phyloP scores from a whole-genome alignment of 2,329 filamentous ascomycete genomes.

The Cladophialophora psammophila region DNA sequence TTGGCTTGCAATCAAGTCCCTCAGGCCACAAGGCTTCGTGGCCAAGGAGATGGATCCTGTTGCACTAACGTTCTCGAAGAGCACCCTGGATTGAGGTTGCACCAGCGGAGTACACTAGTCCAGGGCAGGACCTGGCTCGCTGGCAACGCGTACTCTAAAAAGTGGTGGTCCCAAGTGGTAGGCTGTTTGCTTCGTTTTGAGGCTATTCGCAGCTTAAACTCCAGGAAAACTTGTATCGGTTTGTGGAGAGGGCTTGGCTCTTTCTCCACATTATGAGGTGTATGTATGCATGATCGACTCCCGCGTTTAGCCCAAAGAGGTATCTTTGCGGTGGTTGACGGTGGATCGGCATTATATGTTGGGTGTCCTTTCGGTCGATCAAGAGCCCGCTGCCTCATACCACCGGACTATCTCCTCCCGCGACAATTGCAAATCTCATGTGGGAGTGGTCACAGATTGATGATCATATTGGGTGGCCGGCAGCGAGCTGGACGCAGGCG shows the following conservation, averaged over 20 bases:
- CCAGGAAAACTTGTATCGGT: not conserved
- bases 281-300: not conserved
- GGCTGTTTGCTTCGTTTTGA: slow-evolving; percentile 10
- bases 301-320: not conserved
- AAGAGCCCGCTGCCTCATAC: no score
- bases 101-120: not conserved
- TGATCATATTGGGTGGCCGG: not conserved
- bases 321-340: slow-evolving; percentile 12
- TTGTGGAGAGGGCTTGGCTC: slow-evolving; percentile 1
- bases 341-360: not conserved
- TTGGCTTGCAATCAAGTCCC: not conserved
- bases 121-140: not conserved
- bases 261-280: not conserved
- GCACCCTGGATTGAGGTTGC: not conserved
- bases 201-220: not conserved
- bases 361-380: not conserved
- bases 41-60: not conserved
- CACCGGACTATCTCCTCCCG: not conserved
- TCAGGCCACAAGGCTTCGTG: not conserved
- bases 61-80: not conserved
- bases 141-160: not conserved
- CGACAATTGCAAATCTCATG: not conserved
- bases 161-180: not conserved
- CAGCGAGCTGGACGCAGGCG: not conserved
- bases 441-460: not conserved